A percentile compares a stretch with the other conserved stretches of the same genome.
Evolutionary conservation across 257 asterid genomes (phyloP).

Genomic region (Anisodus acutangulus): DNA sequence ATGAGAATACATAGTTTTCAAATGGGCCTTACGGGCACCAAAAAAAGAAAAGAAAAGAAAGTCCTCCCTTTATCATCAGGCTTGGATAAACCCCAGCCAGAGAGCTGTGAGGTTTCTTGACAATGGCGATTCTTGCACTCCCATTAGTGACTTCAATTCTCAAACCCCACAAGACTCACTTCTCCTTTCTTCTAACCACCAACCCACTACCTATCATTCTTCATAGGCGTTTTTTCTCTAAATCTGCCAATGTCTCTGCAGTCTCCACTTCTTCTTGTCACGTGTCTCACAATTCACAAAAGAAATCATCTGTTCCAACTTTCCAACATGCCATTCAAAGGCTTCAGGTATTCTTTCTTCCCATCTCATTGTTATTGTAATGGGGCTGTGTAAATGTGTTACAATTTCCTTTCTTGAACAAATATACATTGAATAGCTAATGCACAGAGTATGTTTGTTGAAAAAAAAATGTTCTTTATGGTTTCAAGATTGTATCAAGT

Average conservation of each 20-base stretch:
- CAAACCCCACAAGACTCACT: conserved; percentile 46
- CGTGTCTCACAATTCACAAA: conserved; percentile 16
- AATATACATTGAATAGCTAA: background rate
- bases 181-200: conserved; percentile 45
- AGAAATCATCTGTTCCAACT: conserved; percentile 57
- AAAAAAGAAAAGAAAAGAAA: too few relatives aligned
- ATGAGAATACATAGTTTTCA: too few relatives aligned
- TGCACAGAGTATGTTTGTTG: conserved; percentile 3
- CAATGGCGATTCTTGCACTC: conserved; percentile 69
- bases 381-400: background rate
- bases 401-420: background rate
- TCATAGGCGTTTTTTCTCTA: conserved; percentile 45
- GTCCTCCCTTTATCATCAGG: background rate
- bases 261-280: conserved; percentile 38
- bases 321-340: conserved; percentile 97
- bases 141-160: conserved; percentile 71
- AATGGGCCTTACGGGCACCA: too few relatives aligned
- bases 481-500: background rate
- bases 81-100: conserved; percentile 27
- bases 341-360: conserved; percentile 62
- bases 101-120: background rate
- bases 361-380: background rate
- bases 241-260: conserved; percentile 38
- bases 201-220: conserved; percentile 38
- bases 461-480: background rate